Conservation (phyloP, 2,329 filamentous ascomycete genomes). For the Colletotrichum tanaceti region DNA sequence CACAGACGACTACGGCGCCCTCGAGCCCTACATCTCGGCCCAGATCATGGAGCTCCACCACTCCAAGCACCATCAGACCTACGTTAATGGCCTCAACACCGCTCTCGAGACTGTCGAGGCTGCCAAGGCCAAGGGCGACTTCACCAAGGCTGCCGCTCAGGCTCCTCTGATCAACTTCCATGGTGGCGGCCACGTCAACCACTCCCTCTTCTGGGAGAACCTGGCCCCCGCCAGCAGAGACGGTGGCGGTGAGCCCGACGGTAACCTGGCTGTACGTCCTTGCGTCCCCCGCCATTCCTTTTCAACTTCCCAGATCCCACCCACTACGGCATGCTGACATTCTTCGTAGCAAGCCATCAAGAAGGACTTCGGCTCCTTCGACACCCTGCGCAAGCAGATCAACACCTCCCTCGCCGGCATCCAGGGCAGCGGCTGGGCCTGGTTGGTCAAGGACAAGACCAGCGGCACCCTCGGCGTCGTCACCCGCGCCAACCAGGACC, state of each 20-base stretch:
- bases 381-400: constrained; percentile 74
- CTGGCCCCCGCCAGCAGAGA: constrained; percentile 75
- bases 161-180: constrained; percentile 78
- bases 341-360: constrained; percentile 65
- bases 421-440: constrained; percentile 91
- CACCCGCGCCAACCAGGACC: constrained; percentile 88
- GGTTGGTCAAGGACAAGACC: constrained; percentile 80
- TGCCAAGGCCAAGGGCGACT: constrained; percentile 73
- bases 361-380: constrained; percentile 74
- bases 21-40: constrained; percentile 85
- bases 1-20: constrained; percentile 93
- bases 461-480: constrained; percentile 72
- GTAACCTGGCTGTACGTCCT: constrained; percentile 67
- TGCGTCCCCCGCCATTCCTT: no score
- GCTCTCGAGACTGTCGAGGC: constrained; percentile 77
- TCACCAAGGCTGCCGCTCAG: constrained; percentile 60
- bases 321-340: neutral
- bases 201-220: constrained; percentile 88
- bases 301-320: constrained; percentile 23
- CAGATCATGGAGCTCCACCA: constrained; percentile 98
- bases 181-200: constrained; percentile 87
- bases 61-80: constrained; percentile 93
- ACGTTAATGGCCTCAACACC: constrained; percentile 89
- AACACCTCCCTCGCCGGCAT: constrained; percentile 77
- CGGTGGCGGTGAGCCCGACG: constrained; percentile 69